phyloP scores from a whole-genome alignment of 2,329 filamentous ascomycete species.

The Cladophialophora chaetospira region DNA sequence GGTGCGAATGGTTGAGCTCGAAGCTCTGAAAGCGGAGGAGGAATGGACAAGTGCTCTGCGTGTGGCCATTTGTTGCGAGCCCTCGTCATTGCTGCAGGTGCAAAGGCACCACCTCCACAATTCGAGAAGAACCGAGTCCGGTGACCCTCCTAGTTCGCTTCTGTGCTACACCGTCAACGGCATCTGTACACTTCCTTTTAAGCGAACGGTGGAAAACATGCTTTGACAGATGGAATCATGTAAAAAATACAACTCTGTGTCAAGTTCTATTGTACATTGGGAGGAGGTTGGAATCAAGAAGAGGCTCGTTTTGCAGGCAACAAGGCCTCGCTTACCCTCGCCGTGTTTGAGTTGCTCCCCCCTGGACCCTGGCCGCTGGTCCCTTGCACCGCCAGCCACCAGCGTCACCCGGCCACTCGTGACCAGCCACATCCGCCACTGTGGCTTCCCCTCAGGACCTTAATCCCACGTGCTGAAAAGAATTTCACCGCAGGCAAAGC shows the following conservation, averaged over 20 bases:
- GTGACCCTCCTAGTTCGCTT: too few species aligned
- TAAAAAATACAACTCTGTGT: background rate
- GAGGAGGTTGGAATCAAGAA: too few species aligned
- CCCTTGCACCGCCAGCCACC: conserved; percentile 12
- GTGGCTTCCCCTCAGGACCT: conserved; percentile 1
- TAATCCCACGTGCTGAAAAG: conserved; percentile 8
- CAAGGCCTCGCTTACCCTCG: conserved; percentile 9
- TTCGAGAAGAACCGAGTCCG: background rate
- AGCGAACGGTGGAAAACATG: too few species aligned
- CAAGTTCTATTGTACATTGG: background rate
- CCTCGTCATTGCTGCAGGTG: background rate
- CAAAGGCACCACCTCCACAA: background rate
- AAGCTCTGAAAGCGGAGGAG: too few species aligned
- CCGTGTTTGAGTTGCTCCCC: background rate
- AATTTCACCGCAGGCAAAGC: background rate
- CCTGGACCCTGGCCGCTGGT: conserved; percentile 2
- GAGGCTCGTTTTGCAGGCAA: background rate
- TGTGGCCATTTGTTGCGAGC: too few species aligned
- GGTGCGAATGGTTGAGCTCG: too few species aligned
- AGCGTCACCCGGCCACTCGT: background rate
- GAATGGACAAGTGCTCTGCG: too few species aligned
- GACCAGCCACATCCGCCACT: background rate
- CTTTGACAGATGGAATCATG: too few species aligned
- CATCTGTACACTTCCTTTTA: too few species aligned
- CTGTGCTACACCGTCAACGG: too few species aligned